Percentiles rank a stretch among this genome's conserved stretches.
Evolutionary conservation across 345 rosid species (phyloP).

Genomic region (Rhizophora mangle): DNA sequence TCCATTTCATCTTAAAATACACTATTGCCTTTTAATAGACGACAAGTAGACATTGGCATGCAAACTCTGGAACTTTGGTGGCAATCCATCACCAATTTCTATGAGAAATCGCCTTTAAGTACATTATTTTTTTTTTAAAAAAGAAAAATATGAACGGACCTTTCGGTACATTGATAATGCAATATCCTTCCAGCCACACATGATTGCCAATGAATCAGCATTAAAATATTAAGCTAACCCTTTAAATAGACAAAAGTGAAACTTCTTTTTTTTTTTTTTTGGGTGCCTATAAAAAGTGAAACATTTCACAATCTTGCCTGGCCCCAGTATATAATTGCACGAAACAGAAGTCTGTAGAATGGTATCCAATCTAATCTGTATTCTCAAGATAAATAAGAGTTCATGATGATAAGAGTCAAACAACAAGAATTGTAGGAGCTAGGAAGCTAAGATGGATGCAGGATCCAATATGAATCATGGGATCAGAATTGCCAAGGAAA

Average conservation of each 20-base stretch:
- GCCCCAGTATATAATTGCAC: not conserved
- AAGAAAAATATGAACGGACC: no score
- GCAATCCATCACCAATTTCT: constrained; percentile 3
- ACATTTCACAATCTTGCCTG: constrained; percentile 4
- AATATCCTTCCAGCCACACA: not conserved
- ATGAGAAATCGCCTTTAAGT: not conserved
- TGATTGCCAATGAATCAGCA: not conserved
- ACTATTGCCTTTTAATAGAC: not conserved
- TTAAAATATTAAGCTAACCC: not conserved
- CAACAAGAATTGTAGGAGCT: no score
- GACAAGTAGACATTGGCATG: constrained; percentile 15
- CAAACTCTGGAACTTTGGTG: constrained; percentile 5
- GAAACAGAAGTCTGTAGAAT: not conserved
- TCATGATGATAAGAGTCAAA: not conserved
- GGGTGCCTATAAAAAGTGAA: not conserved
- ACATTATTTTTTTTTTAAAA: no score
- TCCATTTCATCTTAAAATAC: not conserved
- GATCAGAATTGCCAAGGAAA: not conserved
- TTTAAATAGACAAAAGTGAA: not conserved
- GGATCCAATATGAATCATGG: constrained; percentile 18
- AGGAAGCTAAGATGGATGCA: not conserved
- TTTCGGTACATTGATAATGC: not conserved
- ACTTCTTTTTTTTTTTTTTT: no score
- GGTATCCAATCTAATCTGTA: not conserved
- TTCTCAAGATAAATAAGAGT: not conserved